Evolutionary conservation across 805 yeast genomes (phyloP).

Genomic region (Saccharomycodes ludwigii): DNA sequence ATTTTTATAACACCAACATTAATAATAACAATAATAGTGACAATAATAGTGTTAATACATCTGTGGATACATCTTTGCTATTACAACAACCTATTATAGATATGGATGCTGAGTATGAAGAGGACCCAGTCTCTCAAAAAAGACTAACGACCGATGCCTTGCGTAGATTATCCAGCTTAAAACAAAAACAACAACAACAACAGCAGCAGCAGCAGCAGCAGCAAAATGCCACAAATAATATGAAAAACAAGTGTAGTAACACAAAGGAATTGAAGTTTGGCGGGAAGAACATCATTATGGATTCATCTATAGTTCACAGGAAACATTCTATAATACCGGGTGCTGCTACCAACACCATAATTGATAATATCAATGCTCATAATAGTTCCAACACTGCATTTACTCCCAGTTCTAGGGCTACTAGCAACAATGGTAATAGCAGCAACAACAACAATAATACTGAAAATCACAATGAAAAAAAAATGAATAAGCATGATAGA

Average conservation of each 20-base stretch:
- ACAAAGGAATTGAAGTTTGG: slow-evolving; percentile 11
- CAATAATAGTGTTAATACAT: background rate
- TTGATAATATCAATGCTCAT: slow-evolving; percentile 1
- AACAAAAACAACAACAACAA: slow-evolving; percentile 5
- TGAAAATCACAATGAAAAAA: slow-evolving; percentile 36
- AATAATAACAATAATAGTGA: background rate
- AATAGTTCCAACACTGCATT: background rate
- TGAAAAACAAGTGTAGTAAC: slow-evolving; percentile 1
- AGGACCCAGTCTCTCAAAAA: slow-evolving; percentile 13
- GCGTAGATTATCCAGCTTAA: slow-evolving; percentile 23
- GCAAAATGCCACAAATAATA: slow-evolving; percentile 5
- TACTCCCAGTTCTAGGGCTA: slow-evolving; percentile 1
- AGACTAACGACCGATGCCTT: slow-evolving; percentile 29
- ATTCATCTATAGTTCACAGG: slow-evolving; percentile 13
- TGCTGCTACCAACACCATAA: background rate
- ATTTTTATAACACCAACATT: background rate
- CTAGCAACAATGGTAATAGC: slow-evolving; percentile 4
- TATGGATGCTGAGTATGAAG: slow-evolving; percentile 17
- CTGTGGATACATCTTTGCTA: background rate
- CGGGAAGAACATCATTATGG: slow-evolving; percentile 19
- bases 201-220: slow-evolving; percentile 3
- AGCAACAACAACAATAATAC: slow-evolving; percentile 16
- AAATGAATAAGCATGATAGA: slow-evolving; percentile 62
- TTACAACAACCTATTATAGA: slow-evolving; percentile 3
- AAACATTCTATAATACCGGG: slow-evolving; percentile 4